Evolutionary conservation across 2,329 filamentous ascomycete genomes (phyloP), one percentile per base, ranked within the genome.

Genomic region (Fusarium napiforme): DNA sequence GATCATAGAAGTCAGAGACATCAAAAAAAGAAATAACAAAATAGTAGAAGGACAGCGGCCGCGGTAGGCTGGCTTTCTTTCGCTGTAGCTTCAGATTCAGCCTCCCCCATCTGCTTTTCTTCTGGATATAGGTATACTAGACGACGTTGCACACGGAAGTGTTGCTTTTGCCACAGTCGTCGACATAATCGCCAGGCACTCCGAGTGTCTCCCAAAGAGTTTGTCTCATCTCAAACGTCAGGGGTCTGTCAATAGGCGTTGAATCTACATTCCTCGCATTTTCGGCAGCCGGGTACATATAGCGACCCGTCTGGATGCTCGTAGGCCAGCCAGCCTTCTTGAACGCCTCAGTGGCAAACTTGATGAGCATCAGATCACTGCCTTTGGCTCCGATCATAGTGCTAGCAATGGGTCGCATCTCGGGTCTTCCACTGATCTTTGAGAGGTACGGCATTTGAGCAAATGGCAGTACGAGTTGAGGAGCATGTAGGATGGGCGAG

Each of bases 231-330:
- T 36, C 49, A 6, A 3, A 52, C 9, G 49, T 3, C 30, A 3
- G 4, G 0, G 19, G 28, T 3, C 4, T 34, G 1, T 23, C 30
- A 34, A 4, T 10, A 7, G 47, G 5, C n/a, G 0, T 2, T 12
- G 21, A 23, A 9, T 0, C 32, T 0, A 9, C n/a, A 37, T 36
- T 26, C 32, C 49, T 37, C 18, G 9, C 12, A 9, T 28, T 53
- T 1, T 53, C 0, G 1, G 49, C 49, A 37, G 28, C 1, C 0
- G 49, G 23, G 3, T 37, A 37, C 49, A 28, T 53, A 2, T 53
- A 37, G 7, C 49, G 49, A 0, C 49, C 49, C 0, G 32, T 37
- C 32, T 28, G 32, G 9, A 37, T 21, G 2, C 19, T 37, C 16
- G 12, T 37, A 28, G 32, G 32, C 49, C 49, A 53, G 0, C 0